A percentile compares a stretch with the other conserved stretches of the same genome.
phyloP scores from a whole-genome alignment of 306 rosid species.

The Gillenia trifoliata region DNA sequence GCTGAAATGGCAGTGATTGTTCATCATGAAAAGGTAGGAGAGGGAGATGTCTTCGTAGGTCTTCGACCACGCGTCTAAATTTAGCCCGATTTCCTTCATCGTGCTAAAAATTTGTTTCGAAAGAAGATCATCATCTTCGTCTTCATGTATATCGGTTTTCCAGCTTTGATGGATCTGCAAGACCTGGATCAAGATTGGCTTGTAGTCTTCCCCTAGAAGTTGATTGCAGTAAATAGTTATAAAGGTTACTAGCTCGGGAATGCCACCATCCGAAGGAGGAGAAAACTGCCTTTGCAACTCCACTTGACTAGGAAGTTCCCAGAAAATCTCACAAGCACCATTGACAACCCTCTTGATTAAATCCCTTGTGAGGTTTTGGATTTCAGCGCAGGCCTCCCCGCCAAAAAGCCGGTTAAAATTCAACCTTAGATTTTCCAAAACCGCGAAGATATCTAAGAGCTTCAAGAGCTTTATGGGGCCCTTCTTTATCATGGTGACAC shows the following conservation, averaged over 20 bases:
- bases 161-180: conserved; percentile 61
- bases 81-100: conserved; percentile 61
- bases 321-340: conserved; percentile 60
- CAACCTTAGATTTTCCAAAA: conserved; percentile 52
- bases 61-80: conserved; percentile 80
- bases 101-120: conserved; percentile 34
- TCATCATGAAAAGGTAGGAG: conserved; percentile 88
- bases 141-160: conserved; percentile 41
- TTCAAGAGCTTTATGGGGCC: conserved; percentile 71
- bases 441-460: conserved; percentile 59
- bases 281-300: conserved; percentile 54
- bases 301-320: conserved; percentile 80
- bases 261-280: conserved; percentile 73
- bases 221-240: conserved; percentile 61
- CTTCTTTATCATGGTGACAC: conserved; percentile 43
- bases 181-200: conserved; percentile 54
- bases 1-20: conserved; percentile 74
- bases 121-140: conserved; percentile 40
- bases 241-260: conserved; percentile 69
- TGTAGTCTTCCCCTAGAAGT: conserved; percentile 53
- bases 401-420: conserved; percentile 64
- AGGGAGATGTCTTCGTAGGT: conserved; percentile 54
- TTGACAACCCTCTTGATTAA: conserved; percentile 56
- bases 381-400: conserved; percentile 51
- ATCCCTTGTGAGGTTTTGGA: conserved; percentile 59